A percentile compares a stretch with the other conserved stretches of the same genome.
Evolutionary conservation across 169 alveolate genomes (phyloP).

Genomic region (Plasmodium coatneyi): DNA sequence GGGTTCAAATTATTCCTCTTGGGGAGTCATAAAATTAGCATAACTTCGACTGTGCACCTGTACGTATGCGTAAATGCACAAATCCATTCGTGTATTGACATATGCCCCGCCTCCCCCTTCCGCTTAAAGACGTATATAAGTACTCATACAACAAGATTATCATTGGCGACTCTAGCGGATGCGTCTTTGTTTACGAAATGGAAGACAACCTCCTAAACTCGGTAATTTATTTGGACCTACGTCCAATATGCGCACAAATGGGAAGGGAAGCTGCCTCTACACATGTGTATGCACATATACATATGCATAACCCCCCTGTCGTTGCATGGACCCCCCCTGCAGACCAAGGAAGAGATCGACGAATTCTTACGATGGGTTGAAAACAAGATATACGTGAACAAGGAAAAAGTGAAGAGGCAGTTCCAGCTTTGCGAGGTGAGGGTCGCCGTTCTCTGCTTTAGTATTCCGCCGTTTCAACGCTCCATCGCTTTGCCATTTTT

Average conservation of each 20-base stretch:
- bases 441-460: no score
- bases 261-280: neutral
- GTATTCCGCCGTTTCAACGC: neutral
- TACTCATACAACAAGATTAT: constrained; percentile 64
- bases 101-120: neutral
- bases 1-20: neutral
- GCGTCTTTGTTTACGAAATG: constrained; percentile 69
- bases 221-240: constrained; percentile 18
- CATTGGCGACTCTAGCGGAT: constrained; percentile 73
- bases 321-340: neutral
- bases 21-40: neutral
- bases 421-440: constrained; percentile 33
- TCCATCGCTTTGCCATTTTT: neutral
- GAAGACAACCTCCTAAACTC: constrained; percentile 49
- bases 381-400: constrained; percentile 41
- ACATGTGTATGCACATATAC: neutral
- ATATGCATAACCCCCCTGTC: neutral
- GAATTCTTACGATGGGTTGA: constrained; percentile 67
- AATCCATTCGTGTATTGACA: neutral
- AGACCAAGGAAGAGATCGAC: constrained; percentile 58
- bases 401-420: constrained; percentile 52
- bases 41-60: neutral
- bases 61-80: neutral
- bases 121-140: constrained; percentile 29
- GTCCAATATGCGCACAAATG: neutral